Evolutionary conservation across 2,329 filamentous ascomycete species (phyloP).

Genomic region (Acrocalymma vagum): DNA sequence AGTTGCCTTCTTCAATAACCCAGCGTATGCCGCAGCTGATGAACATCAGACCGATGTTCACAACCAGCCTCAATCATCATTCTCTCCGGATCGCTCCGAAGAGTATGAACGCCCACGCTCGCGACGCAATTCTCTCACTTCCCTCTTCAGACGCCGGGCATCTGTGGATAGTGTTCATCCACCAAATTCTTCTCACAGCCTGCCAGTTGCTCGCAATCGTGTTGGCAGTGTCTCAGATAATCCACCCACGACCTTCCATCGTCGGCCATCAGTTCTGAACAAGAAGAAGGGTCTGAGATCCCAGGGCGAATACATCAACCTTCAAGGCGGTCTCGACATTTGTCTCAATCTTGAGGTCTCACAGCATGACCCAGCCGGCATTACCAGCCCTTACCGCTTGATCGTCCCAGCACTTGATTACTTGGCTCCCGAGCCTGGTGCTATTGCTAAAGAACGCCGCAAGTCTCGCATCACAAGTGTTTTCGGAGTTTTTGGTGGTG

Average conservation of each 20-base stretch:
- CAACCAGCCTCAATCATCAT: conserved; percentile 40
- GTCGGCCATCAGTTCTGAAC: conserved; percentile 53
- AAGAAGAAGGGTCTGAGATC: conserved; percentile 51
- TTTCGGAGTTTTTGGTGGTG: conserved; percentile 36
- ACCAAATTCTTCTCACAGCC: conserved; percentile 34
- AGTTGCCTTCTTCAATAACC: conserved; percentile 48
- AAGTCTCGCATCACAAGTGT: conserved; percentile 35
- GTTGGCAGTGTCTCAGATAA: conserved; percentile 24
- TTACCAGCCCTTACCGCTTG: conserved; percentile 86
- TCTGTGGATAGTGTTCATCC: conserved; percentile 37
- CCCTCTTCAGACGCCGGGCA: conserved; percentile 42
- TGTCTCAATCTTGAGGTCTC: conserved; percentile 90
- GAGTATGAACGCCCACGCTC: conserved; percentile 37
- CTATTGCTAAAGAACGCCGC: conserved; percentile 26
- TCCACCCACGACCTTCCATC: conserved; percentile 52
- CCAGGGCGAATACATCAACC: conserved; percentile 64
- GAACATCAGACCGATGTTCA: conserved; percentile 30
- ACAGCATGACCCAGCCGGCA: conserved; percentile 83
- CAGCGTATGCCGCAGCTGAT: conserved; percentile 41
- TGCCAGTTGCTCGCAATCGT: conserved; percentile 24
- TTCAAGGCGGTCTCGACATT: conserved; percentile 86
- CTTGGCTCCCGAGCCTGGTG: conserved; percentile 23
- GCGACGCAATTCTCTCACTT: conserved; percentile 43
- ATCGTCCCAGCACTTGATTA: conserved; percentile 79
- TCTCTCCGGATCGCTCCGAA: conserved; percentile 45